phyloP scores from a whole-genome alignment of 495 filamentous ascomycete species.

The Pyronema domesticum region DNA sequence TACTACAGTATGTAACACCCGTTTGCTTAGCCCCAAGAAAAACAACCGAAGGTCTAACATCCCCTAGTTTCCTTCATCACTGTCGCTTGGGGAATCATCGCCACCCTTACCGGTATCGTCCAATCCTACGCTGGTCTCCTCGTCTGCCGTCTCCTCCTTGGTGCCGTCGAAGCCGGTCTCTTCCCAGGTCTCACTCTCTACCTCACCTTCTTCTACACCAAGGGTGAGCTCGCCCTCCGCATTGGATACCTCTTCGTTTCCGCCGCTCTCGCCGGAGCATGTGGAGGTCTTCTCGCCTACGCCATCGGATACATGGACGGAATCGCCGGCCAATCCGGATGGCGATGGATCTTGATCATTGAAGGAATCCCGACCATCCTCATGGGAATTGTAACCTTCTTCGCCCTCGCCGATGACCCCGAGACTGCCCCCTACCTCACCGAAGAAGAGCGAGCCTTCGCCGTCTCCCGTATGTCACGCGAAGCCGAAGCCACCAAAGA shows the following conservation, averaged over 20 bases:
- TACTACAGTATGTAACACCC: conserved; percentile 30
- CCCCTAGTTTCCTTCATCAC: conserved; percentile 40
- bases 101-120: conserved; percentile 47
- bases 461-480: conserved; percentile 29
- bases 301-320: conserved; percentile 54
- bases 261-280: conserved; percentile 56
- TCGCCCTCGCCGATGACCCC: conserved; percentile 46
- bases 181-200: conserved; percentile 57
- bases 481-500: conserved; percentile 42
- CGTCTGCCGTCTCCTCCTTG: conserved; percentile 44
- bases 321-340: conserved; percentile 39
- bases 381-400: conserved; percentile 42
- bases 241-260: conserved; percentile 62
- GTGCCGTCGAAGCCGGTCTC: conserved; percentile 46
- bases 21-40: neutral
- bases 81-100: conserved; percentile 51
- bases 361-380: conserved; percentile 54
- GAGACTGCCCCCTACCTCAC: conserved; percentile 44
- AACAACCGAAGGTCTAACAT: conserved; percentile 3
- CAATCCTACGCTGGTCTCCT: conserved; percentile 39
- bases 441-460: conserved; percentile 39
- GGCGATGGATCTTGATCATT: conserved; percentile 53
- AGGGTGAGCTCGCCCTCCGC: conserved; percentile 53
- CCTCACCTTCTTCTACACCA: conserved; percentile 58
- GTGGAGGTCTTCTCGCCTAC: conserved; percentile 58